Evolutionary conservation across 768 basidiomycete species (phyloP).

Genomic region (Lactarius pseudohatsudake): DNA sequence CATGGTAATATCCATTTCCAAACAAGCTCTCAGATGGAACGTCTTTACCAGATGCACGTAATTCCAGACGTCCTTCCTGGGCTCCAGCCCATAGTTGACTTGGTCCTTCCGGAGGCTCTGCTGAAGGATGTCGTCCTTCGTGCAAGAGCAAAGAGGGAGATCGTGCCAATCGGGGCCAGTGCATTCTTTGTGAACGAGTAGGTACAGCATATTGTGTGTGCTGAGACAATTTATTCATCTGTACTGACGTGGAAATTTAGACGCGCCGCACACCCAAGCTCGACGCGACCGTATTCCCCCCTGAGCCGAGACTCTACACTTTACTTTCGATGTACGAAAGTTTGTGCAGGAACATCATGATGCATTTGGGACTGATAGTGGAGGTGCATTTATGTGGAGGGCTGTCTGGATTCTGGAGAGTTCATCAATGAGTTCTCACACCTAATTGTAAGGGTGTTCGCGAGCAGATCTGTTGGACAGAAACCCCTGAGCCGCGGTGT

Average conservation of each 20-base stretch:
- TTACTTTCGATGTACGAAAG: slow-evolving; percentile 73
- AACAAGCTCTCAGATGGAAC: slow-evolving; percentile 71
- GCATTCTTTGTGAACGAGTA: slow-evolving; percentile 64
- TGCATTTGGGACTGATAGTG: slow-evolving; percentile 56
- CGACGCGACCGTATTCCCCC: slow-evolving; percentile 76
- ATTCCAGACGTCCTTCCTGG: slow-evolving; percentile 81
- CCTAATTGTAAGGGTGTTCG: slow-evolving; percentile 2
- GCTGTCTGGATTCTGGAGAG: slow-evolving; percentile 71
- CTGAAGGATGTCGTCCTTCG: slow-evolving; percentile 33
- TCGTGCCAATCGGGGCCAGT: slow-evolving; percentile 65
- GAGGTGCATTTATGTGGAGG: slow-evolving; percentile 83
- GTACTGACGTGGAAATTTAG: slow-evolving; percentile 37
- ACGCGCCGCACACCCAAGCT: slow-evolving; percentile 65
- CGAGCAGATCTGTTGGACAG: slow-evolving; percentile 32
- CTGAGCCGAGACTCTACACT: slow-evolving; percentile 79
- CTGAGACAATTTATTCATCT: background rate
- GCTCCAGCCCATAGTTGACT: slow-evolving; percentile 70
- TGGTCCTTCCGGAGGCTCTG: slow-evolving; percentile 50
- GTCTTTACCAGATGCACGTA: slow-evolving; percentile 87
- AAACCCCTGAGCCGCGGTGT: slow-evolving; percentile 54
- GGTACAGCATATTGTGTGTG: slow-evolving; percentile 41
- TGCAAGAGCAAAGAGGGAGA: slow-evolving; percentile 32
- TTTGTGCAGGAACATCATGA: slow-evolving; percentile 51
- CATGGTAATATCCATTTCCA: background rate
- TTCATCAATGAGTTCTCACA: slow-evolving; percentile 54